Conservation (phyloP, 345 rosid species). For the Syzygium oleosum region DNA sequence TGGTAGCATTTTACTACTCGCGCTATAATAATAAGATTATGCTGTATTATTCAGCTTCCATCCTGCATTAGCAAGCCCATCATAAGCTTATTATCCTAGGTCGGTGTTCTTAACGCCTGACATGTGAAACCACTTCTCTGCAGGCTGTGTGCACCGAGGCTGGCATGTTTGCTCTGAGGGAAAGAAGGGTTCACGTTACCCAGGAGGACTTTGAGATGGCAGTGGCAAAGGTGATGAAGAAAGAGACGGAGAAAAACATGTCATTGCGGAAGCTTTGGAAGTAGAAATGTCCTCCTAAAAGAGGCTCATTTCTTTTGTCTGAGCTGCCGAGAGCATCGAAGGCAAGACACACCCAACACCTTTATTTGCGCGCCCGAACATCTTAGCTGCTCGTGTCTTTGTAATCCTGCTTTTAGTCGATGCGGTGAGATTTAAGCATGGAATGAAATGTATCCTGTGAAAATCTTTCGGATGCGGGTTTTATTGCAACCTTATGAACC, state of each 20-base stretch:
- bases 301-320: neutral
- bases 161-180: constrained; percentile 98
- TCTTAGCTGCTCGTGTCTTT: neutral
- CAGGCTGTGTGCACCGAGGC: constrained; percentile 99
- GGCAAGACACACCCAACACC: neutral
- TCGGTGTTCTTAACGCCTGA: neutral
- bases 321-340: neutral
- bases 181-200: constrained; percentile 95
- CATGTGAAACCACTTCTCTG: neutral
- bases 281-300: constrained; percentile 17
- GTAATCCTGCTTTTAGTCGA: neutral
- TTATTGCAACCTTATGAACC: neutral
- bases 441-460: neutral
- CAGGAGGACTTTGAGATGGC: constrained; percentile 99
- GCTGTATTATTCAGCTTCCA: neutral
- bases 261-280: constrained; percentile 97
- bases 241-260: constrained; percentile 99
- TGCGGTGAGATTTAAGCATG: neutral
- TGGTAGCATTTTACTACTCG: neutral
- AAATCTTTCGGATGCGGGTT: neutral
- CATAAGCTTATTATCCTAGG: neutral
- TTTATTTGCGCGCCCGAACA: neutral
- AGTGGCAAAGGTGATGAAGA: constrained; percentile 99
- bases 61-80: too few relatives aligned
- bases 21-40: neutral